Evolutionary conservation across 1,284 basidiomycete species (phyloP), one percentile per base, ranked within the genome.

Genomic region (Apiotrichum brassicae): DNA sequence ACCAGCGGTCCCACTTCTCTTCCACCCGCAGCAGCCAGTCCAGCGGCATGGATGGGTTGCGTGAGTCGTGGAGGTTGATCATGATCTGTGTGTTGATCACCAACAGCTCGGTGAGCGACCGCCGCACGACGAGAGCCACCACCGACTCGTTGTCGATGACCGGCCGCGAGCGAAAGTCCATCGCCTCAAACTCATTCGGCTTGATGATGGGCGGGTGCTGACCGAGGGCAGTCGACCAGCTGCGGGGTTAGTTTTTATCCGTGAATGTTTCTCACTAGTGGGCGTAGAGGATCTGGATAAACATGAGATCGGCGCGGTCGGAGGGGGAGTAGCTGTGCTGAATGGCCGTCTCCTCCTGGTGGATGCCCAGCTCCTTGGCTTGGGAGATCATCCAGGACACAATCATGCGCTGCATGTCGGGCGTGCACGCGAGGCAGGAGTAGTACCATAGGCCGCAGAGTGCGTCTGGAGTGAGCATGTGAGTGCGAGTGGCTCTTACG

Each of bases 341-440:
- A 25, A 34, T 26, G 4, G 30, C 30, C 8, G 28, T n/a, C 12
- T 49, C 20, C 33, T 56, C 54, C 33, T 49, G 43, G 37, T 56
- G 49, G 16, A 56, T 56, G 9, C 55, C 55, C 14, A 57, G 48
- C 7, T 53, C 51, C 23, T 53, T 53, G 4, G 51, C 48, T 20
- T 57, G 55, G 20, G 51, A 44, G n/a, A 53, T 48, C 46, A 57
- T 43, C 55, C 55, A 57, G 20, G 48, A 36, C 5, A 57, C 55
- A 16, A 51, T 48, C 37, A 45, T 34, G 24, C 51, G 48, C 20
- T 22, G 42, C 22, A 42, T 42, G 12, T 53, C 51, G 6, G 42
- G 16, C 26, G 48, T 46, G 43, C 51, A 53, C 8, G 48, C 37
- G n/a, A 57, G 39, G 7, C 38, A 46, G 6, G 51, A 38, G 28